phyloP scores from a whole-genome alignment of 208 protist species.

The Leishmania guyanensis region DNA sequence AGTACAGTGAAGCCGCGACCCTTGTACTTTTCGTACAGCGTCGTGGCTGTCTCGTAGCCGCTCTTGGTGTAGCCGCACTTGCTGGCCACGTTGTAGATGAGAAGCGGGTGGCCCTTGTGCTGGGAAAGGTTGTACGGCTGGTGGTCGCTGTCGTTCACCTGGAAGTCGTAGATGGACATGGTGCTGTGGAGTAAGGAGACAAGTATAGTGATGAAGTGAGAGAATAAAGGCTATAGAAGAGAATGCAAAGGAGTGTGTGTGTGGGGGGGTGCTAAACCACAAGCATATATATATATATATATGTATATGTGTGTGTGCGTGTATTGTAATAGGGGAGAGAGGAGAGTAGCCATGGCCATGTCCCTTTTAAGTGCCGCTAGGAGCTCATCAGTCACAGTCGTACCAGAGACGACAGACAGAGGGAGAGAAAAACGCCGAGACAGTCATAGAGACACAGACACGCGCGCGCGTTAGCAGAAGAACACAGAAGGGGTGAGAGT shows the following conservation, averaged over 20 bases:
- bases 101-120: constrained; percentile 87
- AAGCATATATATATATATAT: background rate
- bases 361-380: background rate
- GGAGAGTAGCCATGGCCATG: background rate
- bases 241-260: background rate
- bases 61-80: constrained; percentile 90
- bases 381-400: background rate
- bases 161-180: constrained; percentile 84
- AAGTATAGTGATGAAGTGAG: background rate
- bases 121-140: constrained; percentile 86
- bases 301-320: background rate
- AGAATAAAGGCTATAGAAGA: background rate
- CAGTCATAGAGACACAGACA: background rate
- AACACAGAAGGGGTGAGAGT: background rate
- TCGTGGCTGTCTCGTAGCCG: constrained; percentile 75
- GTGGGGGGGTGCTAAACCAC: background rate
- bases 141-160: constrained; percentile 64
- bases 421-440: background rate
- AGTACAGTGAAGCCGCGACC: constrained; percentile 85
- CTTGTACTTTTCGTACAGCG: constrained; percentile 91
- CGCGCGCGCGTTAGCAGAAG: background rate
- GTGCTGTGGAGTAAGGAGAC: background rate
- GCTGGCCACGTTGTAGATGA: constrained; percentile 94
- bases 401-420: background rate
- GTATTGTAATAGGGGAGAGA: background rate